These are phyloP conservation scores for Clonostachys sp. DNA, from an alignment of 2,329 filamentous ascomycete genomes.

Conservation along the genomic window DNA sequence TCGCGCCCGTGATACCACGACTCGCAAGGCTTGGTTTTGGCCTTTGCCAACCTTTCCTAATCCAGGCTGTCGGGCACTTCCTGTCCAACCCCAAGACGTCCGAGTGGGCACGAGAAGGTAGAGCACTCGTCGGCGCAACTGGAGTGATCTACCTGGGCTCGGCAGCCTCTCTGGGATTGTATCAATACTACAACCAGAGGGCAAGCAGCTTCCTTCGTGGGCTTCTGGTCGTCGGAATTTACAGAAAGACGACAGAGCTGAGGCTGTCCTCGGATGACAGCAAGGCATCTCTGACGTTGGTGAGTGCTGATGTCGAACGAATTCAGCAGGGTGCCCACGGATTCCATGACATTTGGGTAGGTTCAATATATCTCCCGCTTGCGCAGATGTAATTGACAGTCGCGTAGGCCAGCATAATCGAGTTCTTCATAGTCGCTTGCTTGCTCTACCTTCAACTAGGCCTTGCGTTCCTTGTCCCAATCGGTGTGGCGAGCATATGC, in stretches of 20 bases:
- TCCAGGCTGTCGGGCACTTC: slow-evolving; percentile 21
- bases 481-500: slow-evolving; percentile 31
- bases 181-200: slow-evolving; percentile 29
- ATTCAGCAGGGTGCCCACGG: slow-evolving; percentile 23
- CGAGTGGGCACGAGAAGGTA: slow-evolving; percentile 14
- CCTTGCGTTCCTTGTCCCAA: slow-evolving; percentile 37
- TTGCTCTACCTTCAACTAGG: slow-evolving; percentile 44
- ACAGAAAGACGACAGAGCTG: slow-evolving; percentile 22
- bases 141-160: slow-evolving; percentile 32
- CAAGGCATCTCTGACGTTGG: slow-evolving; percentile 37
- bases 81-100: slow-evolving; percentile 21
- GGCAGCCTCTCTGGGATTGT: slow-evolving; percentile 30
- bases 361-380: slow-evolving; percentile 32
- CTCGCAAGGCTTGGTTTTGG: slow-evolving; percentile 30
- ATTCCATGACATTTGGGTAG: slow-evolving; percentile 35
- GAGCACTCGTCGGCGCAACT: slow-evolving; percentile 36
- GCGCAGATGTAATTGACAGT: no score
- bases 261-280: slow-evolving; percentile 24
- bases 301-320: slow-evolving; percentile 41
- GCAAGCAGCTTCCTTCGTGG: slow-evolving; percentile 22
- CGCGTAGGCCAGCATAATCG: no score
- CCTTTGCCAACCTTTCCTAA: slow-evolving; percentile 37
- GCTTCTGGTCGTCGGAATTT: slow-evolving; percentile 23
- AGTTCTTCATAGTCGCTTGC: slow-evolving; percentile 15
- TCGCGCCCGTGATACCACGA: slow-evolving; percentile 27